Evolutionary conservation across 2,329 filamentous ascomycete species (phyloP).

Genomic region (Colletotrichum liriopes): DNA sequence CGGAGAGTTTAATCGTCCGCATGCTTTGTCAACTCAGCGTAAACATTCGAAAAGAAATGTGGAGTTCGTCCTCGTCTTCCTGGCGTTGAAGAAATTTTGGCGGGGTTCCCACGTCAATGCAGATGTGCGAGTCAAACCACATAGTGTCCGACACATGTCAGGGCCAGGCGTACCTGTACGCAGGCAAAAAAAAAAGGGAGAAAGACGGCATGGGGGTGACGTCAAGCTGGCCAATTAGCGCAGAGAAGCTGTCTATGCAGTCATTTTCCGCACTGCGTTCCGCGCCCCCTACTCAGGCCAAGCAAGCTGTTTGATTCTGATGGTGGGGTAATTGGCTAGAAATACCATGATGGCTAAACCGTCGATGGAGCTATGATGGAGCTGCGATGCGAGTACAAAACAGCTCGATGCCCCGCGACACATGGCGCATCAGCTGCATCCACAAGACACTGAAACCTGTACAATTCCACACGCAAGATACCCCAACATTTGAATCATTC

Average conservation of each 20-base stretch:
- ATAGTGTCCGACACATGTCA: constrained; percentile 15
- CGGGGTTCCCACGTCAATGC: constrained; percentile 7
- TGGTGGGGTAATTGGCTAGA: constrained; percentile 24
- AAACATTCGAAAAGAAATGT: constrained; percentile 20
- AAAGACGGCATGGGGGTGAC: constrained; percentile 18
- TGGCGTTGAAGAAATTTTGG: constrained; percentile 34
- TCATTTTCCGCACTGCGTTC: constrained; percentile 18
- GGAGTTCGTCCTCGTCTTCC: constrained; percentile 10
- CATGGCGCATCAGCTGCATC: accelerated
- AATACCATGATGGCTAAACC: constrained; percentile 19
- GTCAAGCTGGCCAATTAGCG: constrained; percentile 40
- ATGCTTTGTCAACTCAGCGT: constrained; percentile 29
- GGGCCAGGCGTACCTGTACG: not conserved
- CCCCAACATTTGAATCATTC: not conserved
- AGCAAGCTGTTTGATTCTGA: constrained; percentile 7
- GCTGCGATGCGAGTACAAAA: constrained; percentile 33
- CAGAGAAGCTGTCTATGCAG: constrained; percentile 13
- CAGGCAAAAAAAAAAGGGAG: not conserved
- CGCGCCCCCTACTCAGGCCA: not conserved
- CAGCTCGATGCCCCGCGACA: constrained; percentile 18
- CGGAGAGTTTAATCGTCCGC: constrained; percentile 38
- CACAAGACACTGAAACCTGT: not conserved
- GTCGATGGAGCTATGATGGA: constrained; percentile 19
- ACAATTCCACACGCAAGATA: constrained; percentile 26
- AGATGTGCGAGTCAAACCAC: constrained; percentile 34